Conservation (phyloP, 345 rosid species). For the Acer yangbiense region DNA sequence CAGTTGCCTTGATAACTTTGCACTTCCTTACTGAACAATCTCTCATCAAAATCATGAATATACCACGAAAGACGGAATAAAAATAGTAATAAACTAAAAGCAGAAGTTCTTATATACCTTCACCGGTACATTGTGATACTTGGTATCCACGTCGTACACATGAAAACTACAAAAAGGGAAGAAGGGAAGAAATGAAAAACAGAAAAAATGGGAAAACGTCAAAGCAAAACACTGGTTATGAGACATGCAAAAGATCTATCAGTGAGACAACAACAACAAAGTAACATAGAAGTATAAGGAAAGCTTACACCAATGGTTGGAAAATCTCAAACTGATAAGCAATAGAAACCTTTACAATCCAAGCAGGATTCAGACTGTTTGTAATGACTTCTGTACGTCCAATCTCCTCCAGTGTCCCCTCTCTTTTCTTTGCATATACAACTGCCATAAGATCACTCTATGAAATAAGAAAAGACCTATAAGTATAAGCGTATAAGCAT, state of each 20-base stretch:
- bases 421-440: slow-evolving; percentile 54
- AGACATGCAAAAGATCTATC: not conserved
- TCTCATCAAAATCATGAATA: too few species aligned
- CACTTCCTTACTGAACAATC: not conserved
- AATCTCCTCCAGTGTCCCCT: slow-evolving; percentile 73
- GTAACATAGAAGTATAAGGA: not conserved
- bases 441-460: slow-evolving; percentile 90
- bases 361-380: slow-evolving; percentile 68
- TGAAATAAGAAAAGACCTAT: slow-evolving; percentile 19
- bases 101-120: slow-evolving; percentile 51
- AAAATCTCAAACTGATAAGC: slow-evolving; percentile 79
- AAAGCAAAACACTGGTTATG: not conserved
- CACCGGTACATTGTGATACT: slow-evolving; percentile 65
- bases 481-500: not conserved
- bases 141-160: slow-evolving; percentile 74
- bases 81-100: slow-evolving; percentile 2
- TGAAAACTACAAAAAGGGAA: slow-evolving; percentile 52
- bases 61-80: not conserved
- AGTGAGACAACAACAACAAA: not conserved
- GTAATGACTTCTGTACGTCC: slow-evolving; percentile 87
- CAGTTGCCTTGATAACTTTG: too few species aligned
- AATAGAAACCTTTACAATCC: slow-evolving; percentile 71
- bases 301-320: slow-evolving; percentile 69
- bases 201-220: slow-evolving; percentile 12
- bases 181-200: slow-evolving; percentile 2